These are phyloP conservation scores for Xylaria scruposa DNA, from an alignment of 495 filamentous ascomycete genomes.

Conservation along the genomic window DNA sequence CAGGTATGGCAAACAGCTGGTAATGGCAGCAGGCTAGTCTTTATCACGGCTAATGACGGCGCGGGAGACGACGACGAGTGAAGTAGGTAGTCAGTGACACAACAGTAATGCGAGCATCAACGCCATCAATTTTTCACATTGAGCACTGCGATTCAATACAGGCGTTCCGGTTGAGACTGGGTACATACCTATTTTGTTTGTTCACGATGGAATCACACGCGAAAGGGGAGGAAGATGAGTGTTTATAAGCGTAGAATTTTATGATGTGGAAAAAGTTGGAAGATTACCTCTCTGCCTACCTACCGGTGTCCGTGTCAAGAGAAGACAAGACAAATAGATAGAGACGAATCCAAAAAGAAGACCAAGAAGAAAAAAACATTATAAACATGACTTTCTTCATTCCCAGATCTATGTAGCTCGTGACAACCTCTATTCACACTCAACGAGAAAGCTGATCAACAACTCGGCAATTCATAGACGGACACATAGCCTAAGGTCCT, in stretches of 20 bases:
- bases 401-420: background rate
- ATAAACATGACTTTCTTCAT: background rate
- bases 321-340: slow-evolving; percentile 5
- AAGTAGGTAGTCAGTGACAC: background rate
- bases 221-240: background rate
- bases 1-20: slow-evolving; percentile 96
- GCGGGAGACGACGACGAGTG: slow-evolving; percentile 36
- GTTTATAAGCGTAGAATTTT: slow-evolving; percentile 1
- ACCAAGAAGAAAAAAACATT: background rate
- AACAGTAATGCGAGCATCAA: slow-evolving; percentile 4
- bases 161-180: slow-evolving; percentile 13
- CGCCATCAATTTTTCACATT: background rate
- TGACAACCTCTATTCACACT: background rate
- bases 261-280: background rate
- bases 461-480: background rate
- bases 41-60: slow-evolving; percentile 58
- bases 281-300: background rate
- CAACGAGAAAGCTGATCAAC: background rate
- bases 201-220: background rate
- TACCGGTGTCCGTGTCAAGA: no score
- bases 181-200: background rate
- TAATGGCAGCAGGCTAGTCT: slow-evolving; percentile 84
- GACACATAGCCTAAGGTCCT: background rate
- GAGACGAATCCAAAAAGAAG: background rate
- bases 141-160: background rate